These are phyloP conservation scores for Arthroderma sp. DNA, from an alignment of 2,329 filamentous ascomycete genomes.

Conservation along the genomic window DNA sequence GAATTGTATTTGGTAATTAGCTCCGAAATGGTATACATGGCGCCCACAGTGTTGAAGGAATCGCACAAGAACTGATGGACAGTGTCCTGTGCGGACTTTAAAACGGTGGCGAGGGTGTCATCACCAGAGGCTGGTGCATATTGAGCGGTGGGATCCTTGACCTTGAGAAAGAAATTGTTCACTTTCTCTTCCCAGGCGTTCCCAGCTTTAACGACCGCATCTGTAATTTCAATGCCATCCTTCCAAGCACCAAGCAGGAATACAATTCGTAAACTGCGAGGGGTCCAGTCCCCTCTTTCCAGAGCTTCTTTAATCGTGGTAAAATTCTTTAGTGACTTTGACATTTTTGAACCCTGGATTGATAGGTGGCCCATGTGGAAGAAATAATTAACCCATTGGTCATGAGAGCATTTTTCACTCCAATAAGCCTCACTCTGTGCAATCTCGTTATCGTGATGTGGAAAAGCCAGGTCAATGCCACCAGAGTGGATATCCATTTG, in stretches of 20 bases:
- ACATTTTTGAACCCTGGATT: conserved; percentile 90
- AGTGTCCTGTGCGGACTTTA: conserved; percentile 43
- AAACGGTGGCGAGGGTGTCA: conserved; percentile 51
- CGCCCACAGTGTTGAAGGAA: conserved; percentile 74
- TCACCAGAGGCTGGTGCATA: conserved; percentile 52
- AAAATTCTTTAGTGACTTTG: conserved; percentile 90
- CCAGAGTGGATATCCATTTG: conserved; percentile 89
- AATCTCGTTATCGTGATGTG: conserved; percentile 85
- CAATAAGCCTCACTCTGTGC: conserved; percentile 85
- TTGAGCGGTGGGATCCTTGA: conserved; percentile 32
- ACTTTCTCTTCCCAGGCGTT: conserved; percentile 69
- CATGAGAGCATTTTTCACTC: conserved; percentile 32
- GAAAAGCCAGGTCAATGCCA: conserved; percentile 80
- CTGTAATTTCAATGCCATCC: conserved; percentile 80
- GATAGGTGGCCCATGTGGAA: conserved; percentile 86
- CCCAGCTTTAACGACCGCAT: conserved; percentile 62
- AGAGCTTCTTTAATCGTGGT: conserved; percentile 82
- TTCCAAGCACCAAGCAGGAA: conserved; percentile 85
- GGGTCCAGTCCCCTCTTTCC: conserved; percentile 54
- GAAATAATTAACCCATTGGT: conserved; percentile 91
- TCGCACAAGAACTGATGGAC: conserved; percentile 58
- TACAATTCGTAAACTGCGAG: conserved; percentile 67
- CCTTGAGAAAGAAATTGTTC: conserved; percentile 54
- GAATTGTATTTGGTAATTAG: conserved; percentile 67
- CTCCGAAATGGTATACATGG: conserved; percentile 64